A percentile compares a stretch with the other conserved stretches of the same genome.
These are phyloP conservation scores for Nemania diffusa DNA, from an alignment of 2,329 filamentous ascomycete species.

Conservation along the genomic window DNA sequence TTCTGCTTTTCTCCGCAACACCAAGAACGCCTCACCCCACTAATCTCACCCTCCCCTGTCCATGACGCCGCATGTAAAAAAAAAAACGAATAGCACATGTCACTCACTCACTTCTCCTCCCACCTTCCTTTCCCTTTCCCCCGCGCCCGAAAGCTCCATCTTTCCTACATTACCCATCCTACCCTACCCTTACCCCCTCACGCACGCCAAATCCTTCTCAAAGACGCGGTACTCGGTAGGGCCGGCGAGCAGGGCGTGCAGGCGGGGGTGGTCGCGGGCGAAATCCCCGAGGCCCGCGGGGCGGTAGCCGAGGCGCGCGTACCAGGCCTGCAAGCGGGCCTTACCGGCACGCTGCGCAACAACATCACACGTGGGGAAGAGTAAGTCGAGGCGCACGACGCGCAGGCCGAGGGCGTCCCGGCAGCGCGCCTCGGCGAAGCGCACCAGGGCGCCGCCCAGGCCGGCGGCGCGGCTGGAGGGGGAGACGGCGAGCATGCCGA, in stretches of 20 bases:
- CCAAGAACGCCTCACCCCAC: background rate
- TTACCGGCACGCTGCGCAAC: slow-evolving; percentile 47
- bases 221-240: slow-evolving; percentile 43
- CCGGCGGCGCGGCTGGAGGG: slow-evolving; percentile 41
- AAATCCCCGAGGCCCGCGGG: slow-evolving; percentile 38
- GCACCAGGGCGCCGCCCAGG: slow-evolving; percentile 42
- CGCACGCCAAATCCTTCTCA: slow-evolving; percentile 42
- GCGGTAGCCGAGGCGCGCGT: slow-evolving; percentile 44
- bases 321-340: slow-evolving; percentile 45
- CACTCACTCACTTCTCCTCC: too few species aligned
- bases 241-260: slow-evolving; percentile 39
- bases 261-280: slow-evolving; percentile 36
- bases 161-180: background rate
- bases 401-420: slow-evolving; percentile 32
- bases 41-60: background rate
- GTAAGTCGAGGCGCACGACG: slow-evolving; percentile 42
- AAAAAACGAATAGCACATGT: too few species aligned
- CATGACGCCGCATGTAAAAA: background rate
- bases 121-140: background rate
- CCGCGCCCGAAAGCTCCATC: too few species aligned
- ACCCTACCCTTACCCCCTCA: background rate
- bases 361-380: slow-evolving; percentile 43
- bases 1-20: background rate
- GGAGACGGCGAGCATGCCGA: slow-evolving; percentile 47
- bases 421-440: slow-evolving; percentile 45